Evolutionary conservation across 306 rosid species (phyloP).

Genomic region (Oemleria cerasiformis): DNA sequence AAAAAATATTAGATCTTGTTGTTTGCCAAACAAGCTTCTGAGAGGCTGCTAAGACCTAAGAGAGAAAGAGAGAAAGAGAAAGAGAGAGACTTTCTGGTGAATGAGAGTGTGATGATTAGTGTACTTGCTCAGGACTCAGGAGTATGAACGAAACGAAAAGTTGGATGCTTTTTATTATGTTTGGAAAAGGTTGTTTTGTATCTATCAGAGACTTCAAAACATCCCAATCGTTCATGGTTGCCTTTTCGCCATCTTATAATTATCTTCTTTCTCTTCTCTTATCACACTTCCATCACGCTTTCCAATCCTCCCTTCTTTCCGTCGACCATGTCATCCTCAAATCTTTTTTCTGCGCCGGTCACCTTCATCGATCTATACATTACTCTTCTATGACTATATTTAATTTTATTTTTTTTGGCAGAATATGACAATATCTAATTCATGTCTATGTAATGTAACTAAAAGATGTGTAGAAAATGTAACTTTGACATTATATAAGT

Average conservation of each 20-base stretch:
- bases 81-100: neutral
- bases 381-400: neutral
- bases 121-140: neutral
- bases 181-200: slow-evolving; percentile 2
- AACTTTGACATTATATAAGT: no score
- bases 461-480: no score
- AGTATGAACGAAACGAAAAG: neutral
- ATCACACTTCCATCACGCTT: neutral
- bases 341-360: neutral
- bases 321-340: neutral
- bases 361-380: neutral
- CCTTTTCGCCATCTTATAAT: neutral
- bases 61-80: neutral
- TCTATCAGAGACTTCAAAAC: neutral
- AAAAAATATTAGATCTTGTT: neutral
- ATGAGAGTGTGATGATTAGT: slow-evolving; percentile 3
- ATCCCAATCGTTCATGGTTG: neutral
- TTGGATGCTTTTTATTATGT: neutral
- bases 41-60: neutral
- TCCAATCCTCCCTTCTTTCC: neutral
- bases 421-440: neutral
- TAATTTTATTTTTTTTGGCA: neutral
- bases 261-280: neutral
- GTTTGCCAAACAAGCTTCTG: slow-evolving; percentile 7
- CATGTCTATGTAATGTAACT: no score